phyloP scores from a whole-genome alignment of 2,329 filamentous ascomycete genomes.

The Alternaria triticina region DNA sequence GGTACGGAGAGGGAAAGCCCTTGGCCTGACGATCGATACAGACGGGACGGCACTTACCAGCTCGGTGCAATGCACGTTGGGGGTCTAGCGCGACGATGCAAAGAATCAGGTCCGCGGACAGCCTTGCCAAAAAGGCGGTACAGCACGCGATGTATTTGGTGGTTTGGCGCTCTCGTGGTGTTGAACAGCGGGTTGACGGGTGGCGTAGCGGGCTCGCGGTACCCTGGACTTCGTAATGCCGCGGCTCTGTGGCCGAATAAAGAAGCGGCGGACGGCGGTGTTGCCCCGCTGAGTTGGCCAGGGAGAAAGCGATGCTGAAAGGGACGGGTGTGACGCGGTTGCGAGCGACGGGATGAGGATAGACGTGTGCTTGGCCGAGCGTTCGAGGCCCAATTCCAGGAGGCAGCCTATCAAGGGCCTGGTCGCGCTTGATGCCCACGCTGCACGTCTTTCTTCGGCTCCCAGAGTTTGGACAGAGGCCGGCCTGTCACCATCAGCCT shows the following conservation, averaged over 20 bases:
- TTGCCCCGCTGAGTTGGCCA: constrained; percentile 2
- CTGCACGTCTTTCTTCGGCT: constrained; percentile 3
- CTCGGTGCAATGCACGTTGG: constrained; percentile 17
- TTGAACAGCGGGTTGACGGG: constrained; percentile 22
- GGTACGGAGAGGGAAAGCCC: constrained; percentile 5
- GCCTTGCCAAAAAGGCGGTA: constrained; percentile 1
- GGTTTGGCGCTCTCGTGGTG: constrained; percentile 15
- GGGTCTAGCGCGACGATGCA: constrained; percentile 25
- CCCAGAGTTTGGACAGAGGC: neutral
- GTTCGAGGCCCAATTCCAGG: constrained; percentile 14
- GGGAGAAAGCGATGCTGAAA: neutral
- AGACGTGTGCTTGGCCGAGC: constrained; percentile 2
- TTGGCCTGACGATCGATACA: neutral
- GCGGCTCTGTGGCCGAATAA: constrained; percentile 1
- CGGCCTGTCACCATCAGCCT: constrained; percentile 11
- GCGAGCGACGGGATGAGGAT: constrained; percentile 3
- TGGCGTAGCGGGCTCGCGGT: neutral
- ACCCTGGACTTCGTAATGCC: neutral
- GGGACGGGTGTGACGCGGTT: neutral
- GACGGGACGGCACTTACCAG: constrained; percentile 25
- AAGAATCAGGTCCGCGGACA: constrained; percentile 4
- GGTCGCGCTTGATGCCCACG: constrained; percentile 8
- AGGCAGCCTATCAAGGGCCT: constrained; percentile 21
- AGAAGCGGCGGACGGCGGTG: neutral
- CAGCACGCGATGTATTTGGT: constrained; percentile 10